These are phyloP conservation scores for Tetrapyrgos nigripes DNA, from an alignment of 1,284 basidiomycete genomes.

Conservation along the genomic window DNA sequence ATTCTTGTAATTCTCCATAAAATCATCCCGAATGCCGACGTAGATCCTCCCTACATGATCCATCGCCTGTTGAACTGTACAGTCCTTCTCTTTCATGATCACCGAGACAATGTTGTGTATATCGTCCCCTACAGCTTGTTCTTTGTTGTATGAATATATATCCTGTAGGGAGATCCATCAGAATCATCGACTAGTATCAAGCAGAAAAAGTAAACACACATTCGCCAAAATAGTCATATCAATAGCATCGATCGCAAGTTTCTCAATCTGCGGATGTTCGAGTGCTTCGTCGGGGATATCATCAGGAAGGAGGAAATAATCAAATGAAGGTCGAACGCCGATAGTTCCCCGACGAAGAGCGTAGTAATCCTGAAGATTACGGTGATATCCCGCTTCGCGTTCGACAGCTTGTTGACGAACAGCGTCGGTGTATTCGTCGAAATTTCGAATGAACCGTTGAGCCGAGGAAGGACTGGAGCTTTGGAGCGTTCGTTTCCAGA, in stretches of 20 bases:
- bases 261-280: conserved; percentile 43
- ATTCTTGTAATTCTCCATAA: conserved; percentile 28
- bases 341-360: conserved; percentile 46
- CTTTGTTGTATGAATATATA: conserved; percentile 76
- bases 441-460: conserved; percentile 44
- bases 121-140: conserved; percentile 68
- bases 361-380: conserved; percentile 45
- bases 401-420: conserved; percentile 50
- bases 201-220: conserved; percentile 19
- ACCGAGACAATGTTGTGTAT: conserved; percentile 74
- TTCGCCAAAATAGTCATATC: conserved; percentile 52
- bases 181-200: neutral
- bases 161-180: conserved; percentile 47
- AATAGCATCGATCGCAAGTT: conserved; percentile 36
- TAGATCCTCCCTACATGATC: conserved; percentile 49
- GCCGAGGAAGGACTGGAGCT: conserved; percentile 39
- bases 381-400: conserved; percentile 37
- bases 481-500: conserved; percentile 43
- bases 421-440: conserved; percentile 44
- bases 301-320: conserved; percentile 41
- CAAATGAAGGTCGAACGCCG: conserved; percentile 49
- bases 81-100: conserved; percentile 59
- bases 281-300: conserved; percentile 49
- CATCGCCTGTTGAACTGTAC: conserved; percentile 62
- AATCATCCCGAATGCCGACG: conserved; percentile 31